Evolutionary conservation across 768 basidiomycete genomes (phyloP), one percentile per base, ranked within the genome.

Genomic region (Psilocybe subaeruginosa): DNA sequence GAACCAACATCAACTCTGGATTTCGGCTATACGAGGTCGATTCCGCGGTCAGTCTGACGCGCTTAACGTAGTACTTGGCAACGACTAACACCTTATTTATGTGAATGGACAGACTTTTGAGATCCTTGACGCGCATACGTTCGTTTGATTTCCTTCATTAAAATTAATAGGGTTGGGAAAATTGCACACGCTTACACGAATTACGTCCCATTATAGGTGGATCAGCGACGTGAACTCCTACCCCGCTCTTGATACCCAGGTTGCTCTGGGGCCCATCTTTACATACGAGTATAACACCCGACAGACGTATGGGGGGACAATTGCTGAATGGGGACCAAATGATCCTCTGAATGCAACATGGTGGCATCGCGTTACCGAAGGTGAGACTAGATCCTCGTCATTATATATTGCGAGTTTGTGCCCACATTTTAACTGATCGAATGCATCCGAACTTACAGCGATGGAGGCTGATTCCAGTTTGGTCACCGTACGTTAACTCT

Each of bases 291-390:
- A 92, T 69, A 87, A 77, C 67, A 87, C 90, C 27, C 86, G 91
- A 46, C 78, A 84, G 56, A 77, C 87, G 0, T 93, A 91, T 61
- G 91, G 89, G 33, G 69, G 67, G 39, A 83, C 73, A 56, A 81
- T 88, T 54, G 72, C 79, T 1, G 77, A 81, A 35, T 92, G 91
- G 91, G 76, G 79, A 29, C 70, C 75, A 2, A 77, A 79, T 56
- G 90, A 90, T 68, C 91, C 91, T 0, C 73, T 93, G 63, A 92
- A 92, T 62, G 89, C 89, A 6, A 92, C 91, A 8, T 92, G 88
- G 87, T 92, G 91, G 91, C 91, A 92, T 66, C 82, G 73, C 49
- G 88, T 92, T 45, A 92, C 91, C 8, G 89, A 91, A 74, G 82
- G 89, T 87, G 41, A 43, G 41, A 58, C 33, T 37, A 35, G 33